A percentile compares a stretch with the other conserved stretches of the same genome.
Conservation (phyloP, 768 basidiomycete species). For the Lactarius trivialis region DNA sequence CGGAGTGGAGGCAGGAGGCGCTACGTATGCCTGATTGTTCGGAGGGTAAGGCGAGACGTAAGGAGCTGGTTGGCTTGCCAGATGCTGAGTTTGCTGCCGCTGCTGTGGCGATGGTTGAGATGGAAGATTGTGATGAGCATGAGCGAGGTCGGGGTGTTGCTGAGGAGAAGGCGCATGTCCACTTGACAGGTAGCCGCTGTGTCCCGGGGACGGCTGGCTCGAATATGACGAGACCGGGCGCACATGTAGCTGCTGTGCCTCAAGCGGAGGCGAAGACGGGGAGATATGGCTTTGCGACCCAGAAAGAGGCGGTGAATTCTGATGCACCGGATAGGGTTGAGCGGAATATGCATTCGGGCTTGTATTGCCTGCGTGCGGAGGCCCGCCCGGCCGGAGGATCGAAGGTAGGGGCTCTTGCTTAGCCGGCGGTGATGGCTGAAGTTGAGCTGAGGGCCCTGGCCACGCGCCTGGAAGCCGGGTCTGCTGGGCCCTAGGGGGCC, state of each 20-base stretch:
- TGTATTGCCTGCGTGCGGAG: background rate
- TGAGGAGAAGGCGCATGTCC: constrained; percentile 13
- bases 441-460: constrained; percentile 10
- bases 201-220: background rate
- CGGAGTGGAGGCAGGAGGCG: background rate
- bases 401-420: constrained; percentile 11
- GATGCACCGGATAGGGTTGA: background rate
- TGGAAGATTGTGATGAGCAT: background rate
- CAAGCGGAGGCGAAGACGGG: background rate
- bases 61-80: background rate
- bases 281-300: background rate
- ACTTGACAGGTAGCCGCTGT: background rate
- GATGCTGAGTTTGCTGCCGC: background rate
- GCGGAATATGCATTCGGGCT: background rate
- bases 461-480: constrained; percentile 11
- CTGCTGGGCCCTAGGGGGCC: constrained; percentile 1
- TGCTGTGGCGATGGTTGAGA: background rate
- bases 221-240: background rate
- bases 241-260: background rate
- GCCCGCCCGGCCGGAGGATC: constrained; percentile 15
- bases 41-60: background rate
- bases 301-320: background rate
- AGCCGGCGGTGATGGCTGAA: background rate
- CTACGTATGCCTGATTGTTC: background rate
- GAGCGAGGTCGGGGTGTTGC: constrained; percentile 5